A percentile compares a stretch with the other conserved stretches of the same genome.
These are phyloP conservation scores for Puccinia novopanici DNA, from an alignment of 1,284 basidiomycete genomes.

Conservation along the genomic window DNA sequence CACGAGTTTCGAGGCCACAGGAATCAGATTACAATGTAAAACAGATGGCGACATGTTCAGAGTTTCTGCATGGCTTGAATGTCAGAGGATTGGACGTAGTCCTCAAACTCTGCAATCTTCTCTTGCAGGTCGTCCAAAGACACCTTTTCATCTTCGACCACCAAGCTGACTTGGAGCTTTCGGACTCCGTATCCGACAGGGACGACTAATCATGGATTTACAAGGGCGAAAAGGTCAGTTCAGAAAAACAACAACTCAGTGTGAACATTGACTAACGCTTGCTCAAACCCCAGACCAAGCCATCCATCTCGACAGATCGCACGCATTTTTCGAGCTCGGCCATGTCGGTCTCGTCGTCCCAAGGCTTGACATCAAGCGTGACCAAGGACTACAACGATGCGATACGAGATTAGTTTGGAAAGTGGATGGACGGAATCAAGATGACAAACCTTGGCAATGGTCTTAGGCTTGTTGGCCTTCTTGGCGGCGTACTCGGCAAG, in stretches of 20 bases:
- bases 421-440: not conserved
- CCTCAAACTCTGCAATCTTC: slow-evolving; percentile 75
- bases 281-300: slow-evolving; percentile 82
- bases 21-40: not conserved
- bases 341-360: slow-evolving; percentile 99
- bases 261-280: slow-evolving; percentile 52
- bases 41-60: slow-evolving; percentile 6
- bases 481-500: slow-evolving; percentile 89
- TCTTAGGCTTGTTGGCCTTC: slow-evolving; percentile 77
- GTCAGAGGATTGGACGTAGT: slow-evolving; percentile 93
- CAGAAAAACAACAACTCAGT: not conserved
- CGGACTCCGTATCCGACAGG: slow-evolving; percentile 89
- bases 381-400: slow-evolving; percentile 74
- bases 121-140: slow-evolving; percentile 92
- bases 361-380: slow-evolving; percentile 89
- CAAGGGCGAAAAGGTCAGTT: not conserved
- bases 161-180: slow-evolving; percentile 90
- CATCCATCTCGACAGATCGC: slow-evolving; percentile 82
- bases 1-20: too few species aligned
- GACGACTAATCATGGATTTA: slow-evolving; percentile 69
- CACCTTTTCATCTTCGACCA: slow-evolving; percentile 94
- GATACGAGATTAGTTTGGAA: slow-evolving; percentile 51
- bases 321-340: slow-evolving; percentile 77
- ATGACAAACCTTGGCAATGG: slow-evolving; percentile 75
- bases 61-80: slow-evolving; percentile 60